A percentile compares a stretch with the other conserved stretches of the same genome.
phyloP scores from a whole-genome alignment of 805 yeast species.

The Metschnikowia henanensis region DNA sequence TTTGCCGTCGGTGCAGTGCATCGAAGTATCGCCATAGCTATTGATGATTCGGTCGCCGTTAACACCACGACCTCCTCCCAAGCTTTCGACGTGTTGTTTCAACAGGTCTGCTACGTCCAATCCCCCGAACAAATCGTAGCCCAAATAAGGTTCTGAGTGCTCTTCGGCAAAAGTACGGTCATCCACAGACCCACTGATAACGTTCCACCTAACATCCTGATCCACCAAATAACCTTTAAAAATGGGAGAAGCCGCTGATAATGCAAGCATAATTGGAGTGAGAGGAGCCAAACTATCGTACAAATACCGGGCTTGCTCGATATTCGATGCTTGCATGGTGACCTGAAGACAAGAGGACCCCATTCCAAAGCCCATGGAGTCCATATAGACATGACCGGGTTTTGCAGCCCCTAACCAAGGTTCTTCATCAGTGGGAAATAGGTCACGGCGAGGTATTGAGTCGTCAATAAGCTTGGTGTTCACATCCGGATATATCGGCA shows the following conservation, averaged over 20 bases:
- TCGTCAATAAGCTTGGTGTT: slow-evolving; percentile 75
- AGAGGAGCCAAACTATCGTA: slow-evolving; percentile 88
- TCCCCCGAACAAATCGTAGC: slow-evolving; percentile 59
- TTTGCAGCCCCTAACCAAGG: slow-evolving; percentile 72
- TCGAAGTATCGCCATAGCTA: slow-evolving; percentile 32
- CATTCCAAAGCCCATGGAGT: slow-evolving; percentile 99
- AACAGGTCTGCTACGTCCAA: slow-evolving; percentile 33
- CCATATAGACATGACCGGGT: slow-evolving; percentile 90
- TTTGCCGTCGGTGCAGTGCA: slow-evolving; percentile 37
- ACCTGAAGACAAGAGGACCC: slow-evolving; percentile 94
- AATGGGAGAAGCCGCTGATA: slow-evolving; percentile 89
- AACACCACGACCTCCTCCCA: slow-evolving; percentile 36
- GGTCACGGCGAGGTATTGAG: slow-evolving; percentile 60
- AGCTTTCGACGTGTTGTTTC: slow-evolving; percentile 21
- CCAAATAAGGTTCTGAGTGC: slow-evolving; percentile 49
- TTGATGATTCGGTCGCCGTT: slow-evolving; percentile 32
- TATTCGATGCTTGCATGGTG: slow-evolving; percentile 85
- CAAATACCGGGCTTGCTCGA: slow-evolving; percentile 71
- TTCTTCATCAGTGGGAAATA: slow-evolving; percentile 63
- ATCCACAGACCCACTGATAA: slow-evolving; percentile 88
- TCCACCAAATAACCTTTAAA: slow-evolving; percentile 90
- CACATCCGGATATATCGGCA: slow-evolving; percentile 79
- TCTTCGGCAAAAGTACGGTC: slow-evolving; percentile 90
- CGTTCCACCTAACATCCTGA: slow-evolving; percentile 98
- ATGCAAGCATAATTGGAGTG: slow-evolving; percentile 78